Evolutionary conservation across 2,329 filamentous ascomycete genomes (phyloP).

Genomic region (Diaporthe helianthi): DNA sequence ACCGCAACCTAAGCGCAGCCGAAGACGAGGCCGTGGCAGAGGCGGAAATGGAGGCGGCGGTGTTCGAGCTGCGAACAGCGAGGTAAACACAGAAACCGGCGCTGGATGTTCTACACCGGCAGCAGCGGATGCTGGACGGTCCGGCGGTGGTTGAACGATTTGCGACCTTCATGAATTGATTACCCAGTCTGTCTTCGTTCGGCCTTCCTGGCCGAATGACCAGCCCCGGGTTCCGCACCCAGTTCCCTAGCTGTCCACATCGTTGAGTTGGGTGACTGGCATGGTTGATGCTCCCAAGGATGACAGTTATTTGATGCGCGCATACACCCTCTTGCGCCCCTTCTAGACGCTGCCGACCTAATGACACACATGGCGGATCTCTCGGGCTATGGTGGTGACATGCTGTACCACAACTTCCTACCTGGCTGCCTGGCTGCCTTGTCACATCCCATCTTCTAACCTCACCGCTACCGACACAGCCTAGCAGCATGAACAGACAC

Average conservation of each 20-base stretch:
- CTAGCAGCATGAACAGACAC: not conserved
- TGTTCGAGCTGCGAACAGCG: slow-evolving; percentile 8
- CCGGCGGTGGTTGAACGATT: slow-evolving; percentile 27
- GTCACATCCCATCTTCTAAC: no score
- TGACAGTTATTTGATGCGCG: not conserved
- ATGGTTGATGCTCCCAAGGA: not conserved
- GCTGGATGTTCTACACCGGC: slow-evolving; percentile 14
- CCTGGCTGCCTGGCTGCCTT: not conserved
- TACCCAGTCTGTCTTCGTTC: not conserved
- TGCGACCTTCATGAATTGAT: not conserved
- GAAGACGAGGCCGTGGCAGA: slow-evolving; percentile 33
- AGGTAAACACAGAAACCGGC: slow-evolving; percentile 21
- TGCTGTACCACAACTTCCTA: not conserved
- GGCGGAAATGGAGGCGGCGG: slow-evolving; percentile 30
- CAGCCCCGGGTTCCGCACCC: not conserved
- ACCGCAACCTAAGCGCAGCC: slow-evolving; percentile 33
- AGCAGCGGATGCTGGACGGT: slow-evolving; percentile 4
- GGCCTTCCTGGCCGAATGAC: not conserved
- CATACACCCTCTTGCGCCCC: not conserved
- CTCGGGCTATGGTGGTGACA: not conserved
- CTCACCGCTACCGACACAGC: not conserved
- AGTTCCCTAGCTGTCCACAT: not conserved
- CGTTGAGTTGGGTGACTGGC: not conserved
- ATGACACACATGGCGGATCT: slow-evolving; percentile 1
- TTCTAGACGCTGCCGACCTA: not conserved